Evolutionary conservation across 495 filamentous ascomycete genomes (phyloP).

Genomic region (Saxophila tyrrhenica): DNA sequence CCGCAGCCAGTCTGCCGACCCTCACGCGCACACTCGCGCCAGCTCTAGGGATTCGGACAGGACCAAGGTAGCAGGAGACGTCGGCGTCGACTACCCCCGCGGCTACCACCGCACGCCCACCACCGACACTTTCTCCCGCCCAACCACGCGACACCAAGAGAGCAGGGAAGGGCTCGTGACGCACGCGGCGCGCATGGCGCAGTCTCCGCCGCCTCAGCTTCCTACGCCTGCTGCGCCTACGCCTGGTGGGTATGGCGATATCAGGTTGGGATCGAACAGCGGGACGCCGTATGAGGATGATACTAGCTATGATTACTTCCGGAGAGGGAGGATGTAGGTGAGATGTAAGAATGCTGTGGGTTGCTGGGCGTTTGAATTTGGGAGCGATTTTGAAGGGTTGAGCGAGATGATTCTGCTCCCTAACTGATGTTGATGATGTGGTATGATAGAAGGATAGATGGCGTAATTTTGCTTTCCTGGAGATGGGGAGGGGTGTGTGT

Average conservation of each 20-base stretch:
- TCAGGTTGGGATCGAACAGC: background rate
- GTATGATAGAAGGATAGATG: no score
- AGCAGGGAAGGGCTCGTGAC: slow-evolving; percentile 16
- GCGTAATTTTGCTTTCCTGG: no score
- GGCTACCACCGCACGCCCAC: slow-evolving; percentile 30
- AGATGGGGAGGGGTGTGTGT: background rate
- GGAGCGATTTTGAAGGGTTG: background rate
- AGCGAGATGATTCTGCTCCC: background rate
- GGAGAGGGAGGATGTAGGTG: background rate
- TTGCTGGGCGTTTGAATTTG: background rate
- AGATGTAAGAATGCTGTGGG: background rate
- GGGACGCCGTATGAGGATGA: background rate
- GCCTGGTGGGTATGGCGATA: slow-evolving; percentile 6
- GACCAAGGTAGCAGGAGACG: slow-evolving; percentile 12
- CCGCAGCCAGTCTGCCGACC: slow-evolving; percentile 3
- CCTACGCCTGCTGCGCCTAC: slow-evolving; percentile 5
- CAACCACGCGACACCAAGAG: slow-evolving; percentile 4
- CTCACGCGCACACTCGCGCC: slow-evolving; percentile 4
- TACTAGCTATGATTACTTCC: background rate
- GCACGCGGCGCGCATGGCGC: slow-evolving; percentile 27
- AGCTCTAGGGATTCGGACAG: slow-evolving; percentile 19
- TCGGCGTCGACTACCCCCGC: slow-evolving; percentile 25
- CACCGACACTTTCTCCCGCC: slow-evolving; percentile 3
- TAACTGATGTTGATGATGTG: background rate
- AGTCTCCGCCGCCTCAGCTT: slow-evolving; percentile 7